Conservation (phyloP, 305 asterid genomes). For the Andrographis paniculata region DNA sequence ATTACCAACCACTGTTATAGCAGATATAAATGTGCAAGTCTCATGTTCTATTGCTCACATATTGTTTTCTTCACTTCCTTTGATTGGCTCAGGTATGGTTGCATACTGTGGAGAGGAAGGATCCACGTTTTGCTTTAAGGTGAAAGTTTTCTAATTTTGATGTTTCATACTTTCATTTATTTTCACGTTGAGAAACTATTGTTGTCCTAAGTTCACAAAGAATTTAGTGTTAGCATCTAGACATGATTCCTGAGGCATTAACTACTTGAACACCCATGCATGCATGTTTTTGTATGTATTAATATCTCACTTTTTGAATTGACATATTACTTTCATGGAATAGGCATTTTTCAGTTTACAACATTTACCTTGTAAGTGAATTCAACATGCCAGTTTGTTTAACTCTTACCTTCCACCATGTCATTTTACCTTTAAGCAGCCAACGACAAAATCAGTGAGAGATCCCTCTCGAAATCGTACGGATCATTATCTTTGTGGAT, state of each 20-base stretch:
- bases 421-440: conserved; percentile 30
- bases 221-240: background rate
- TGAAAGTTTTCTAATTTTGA: conserved; percentile 12
- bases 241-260: too few species aligned
- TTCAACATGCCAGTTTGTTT: too few species aligned
- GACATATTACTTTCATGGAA: too few species aligned
- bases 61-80: conserved; percentile 2
- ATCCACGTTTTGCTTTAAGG: conserved; percentile 70
- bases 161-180: conserved; percentile 1
- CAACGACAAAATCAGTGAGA: conserved; percentile 45
- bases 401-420: background rate
- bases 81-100: conserved; percentile 52
- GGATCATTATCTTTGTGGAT: conserved; percentile 72
- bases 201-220: background rate
- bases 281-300: too few species aligned
- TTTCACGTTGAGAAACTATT: background rate
- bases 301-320: too few species aligned
- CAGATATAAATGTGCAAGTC: background rate
- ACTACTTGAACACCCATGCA: too few species aligned
- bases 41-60: conserved; percentile 6
- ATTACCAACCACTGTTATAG: too few species aligned
- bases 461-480: conserved; percentile 51
- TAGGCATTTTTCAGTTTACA: too few species aligned
- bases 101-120: conserved; percentile 93
- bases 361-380: too few species aligned